Evolutionary conservation across 225 moss, liverwort and hornwort genomes (phyloP).

Genomic region (Climacium dendroides): DNA sequence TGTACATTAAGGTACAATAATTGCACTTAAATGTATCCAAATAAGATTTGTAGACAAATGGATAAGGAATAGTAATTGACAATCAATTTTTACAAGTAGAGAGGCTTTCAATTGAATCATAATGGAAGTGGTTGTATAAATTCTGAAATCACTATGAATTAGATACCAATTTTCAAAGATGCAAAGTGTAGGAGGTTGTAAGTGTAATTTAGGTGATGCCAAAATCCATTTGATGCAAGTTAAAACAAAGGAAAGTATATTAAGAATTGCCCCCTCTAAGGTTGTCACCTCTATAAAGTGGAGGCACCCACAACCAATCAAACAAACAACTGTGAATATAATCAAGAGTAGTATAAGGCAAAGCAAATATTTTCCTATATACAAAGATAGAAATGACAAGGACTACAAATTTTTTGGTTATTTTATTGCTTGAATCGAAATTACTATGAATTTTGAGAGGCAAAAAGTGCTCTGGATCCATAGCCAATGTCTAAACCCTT

Average conservation of each 20-base stretch:
- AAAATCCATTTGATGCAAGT: neutral
- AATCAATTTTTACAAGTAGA: neutral
- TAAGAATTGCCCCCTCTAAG: too few relatives aligned
- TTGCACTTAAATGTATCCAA: accelerated
- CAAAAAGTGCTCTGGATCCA: too few relatives aligned
- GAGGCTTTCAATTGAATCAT: neutral
- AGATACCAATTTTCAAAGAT: neutral
- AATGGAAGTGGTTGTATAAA: neutral
- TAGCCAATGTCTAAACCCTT: too few relatives aligned
- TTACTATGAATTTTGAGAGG: too few relatives aligned
- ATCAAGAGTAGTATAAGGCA: too few relatives aligned
- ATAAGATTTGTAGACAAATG: neutral
- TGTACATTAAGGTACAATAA: neutral
- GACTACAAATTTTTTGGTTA: too few relatives aligned
- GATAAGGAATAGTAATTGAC: neutral
- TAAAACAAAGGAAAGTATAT: neutral
- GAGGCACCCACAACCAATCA: too few relatives aligned
- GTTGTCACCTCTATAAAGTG: too few relatives aligned
- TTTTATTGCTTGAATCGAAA: too few relatives aligned
- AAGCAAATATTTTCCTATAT: too few relatives aligned
- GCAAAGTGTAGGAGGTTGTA: neutral
- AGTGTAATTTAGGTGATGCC: neutral
- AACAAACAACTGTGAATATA: too few relatives aligned
- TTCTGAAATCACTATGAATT: neutral
- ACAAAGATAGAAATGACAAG: too few relatives aligned